Evolutionary conservation across 2,329 filamentous ascomycete species (phyloP).

Genomic region (Exophiala sp.): DNA sequence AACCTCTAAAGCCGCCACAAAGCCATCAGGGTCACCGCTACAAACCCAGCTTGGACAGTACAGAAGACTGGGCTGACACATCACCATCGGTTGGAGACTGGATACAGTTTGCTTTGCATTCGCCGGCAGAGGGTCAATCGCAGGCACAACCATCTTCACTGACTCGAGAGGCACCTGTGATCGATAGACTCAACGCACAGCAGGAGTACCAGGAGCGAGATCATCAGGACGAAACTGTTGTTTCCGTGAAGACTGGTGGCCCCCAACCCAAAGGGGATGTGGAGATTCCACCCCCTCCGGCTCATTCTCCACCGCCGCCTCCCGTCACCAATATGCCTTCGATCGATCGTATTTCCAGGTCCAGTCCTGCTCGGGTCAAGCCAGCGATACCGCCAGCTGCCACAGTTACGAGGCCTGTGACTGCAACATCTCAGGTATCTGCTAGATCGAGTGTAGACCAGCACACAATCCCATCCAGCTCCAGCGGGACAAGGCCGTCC

Average conservation of each 20-base stretch:
- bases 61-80: constrained; percentile 45
- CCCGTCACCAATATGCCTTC: constrained; percentile 15
- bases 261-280: constrained; percentile 1
- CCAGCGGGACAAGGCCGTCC: constrained; percentile 14
- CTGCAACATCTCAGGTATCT: constrained; percentile 20
- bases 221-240: neutral
- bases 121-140: constrained; percentile 9
- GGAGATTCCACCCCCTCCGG: constrained; percentile 24
- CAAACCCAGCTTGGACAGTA: constrained; percentile 40
- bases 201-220: neutral
- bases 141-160: constrained; percentile 12
- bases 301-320: constrained; percentile 27
- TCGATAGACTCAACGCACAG: constrained; percentile 1
- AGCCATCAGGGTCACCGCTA: constrained; percentile 29
- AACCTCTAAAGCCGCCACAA: constrained; percentile 13
- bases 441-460: constrained; percentile 18
- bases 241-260: neutral
- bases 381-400: constrained; percentile 4
- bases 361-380: constrained; percentile 13
- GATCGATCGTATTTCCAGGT: constrained; percentile 24
- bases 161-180: constrained; percentile 7
- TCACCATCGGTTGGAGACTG: constrained; percentile 47
- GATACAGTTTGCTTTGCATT: constrained; percentile 39
- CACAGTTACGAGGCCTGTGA: constrained; percentile 17
- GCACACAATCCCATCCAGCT: constrained; percentile 10